Base-by-base conservation (phyloP, 495 filamentous ascomycete species). In the Chaetomium fimeti region DNA sequence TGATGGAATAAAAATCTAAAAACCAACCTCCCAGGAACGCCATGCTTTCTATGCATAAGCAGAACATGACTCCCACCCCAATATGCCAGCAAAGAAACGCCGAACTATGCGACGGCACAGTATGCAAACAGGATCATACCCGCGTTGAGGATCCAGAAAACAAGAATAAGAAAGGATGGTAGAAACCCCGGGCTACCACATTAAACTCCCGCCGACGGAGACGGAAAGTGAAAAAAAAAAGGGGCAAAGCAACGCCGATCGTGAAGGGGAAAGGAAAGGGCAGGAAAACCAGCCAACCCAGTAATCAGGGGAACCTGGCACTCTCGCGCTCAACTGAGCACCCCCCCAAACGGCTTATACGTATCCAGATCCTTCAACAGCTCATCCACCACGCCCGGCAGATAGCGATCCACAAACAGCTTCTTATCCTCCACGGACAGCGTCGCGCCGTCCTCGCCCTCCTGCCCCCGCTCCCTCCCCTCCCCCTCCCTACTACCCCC, bases 391-490 rank as follows among this genome's bases (percentile, higher is more conserved):
- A 92, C 96, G 65, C 84, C 89, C 60, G 72, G 72, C 42, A 98
- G 76, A 76, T 94, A 92, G 63, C 87, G 76, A 27, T 90, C 91
- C 36, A 98, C 80, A 67, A 93, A 73, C 48, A 80, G 81, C 78
- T 96, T 92, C 79, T 98, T 98, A 75, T 95, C 90, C 68, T 91
- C 89, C 28, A 91, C 93, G 9, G 84, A 88, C 63, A 85, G 82
- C 20, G 88, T 92, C 55, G 76, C 5, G 22, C 69, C 73, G 48
- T 74, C 76, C 20, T 55, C 57, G 28, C 76, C 78, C 71, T 64
- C 49, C 75, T 65, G 53, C 70, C 69, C 18, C 75, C 40, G 69
- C 70, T 5, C 29, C 15, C 36, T 6, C 49, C 52, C 74, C 70
- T 55, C 69, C 67, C 40, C 56, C 72, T 60, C 70, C 60, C 54